A percentile compares a stretch with the other conserved stretches of the same genome.
phyloP scores from a whole-genome alignment of 257 asterid genomes.

The Solanum appendiculatum region DNA sequence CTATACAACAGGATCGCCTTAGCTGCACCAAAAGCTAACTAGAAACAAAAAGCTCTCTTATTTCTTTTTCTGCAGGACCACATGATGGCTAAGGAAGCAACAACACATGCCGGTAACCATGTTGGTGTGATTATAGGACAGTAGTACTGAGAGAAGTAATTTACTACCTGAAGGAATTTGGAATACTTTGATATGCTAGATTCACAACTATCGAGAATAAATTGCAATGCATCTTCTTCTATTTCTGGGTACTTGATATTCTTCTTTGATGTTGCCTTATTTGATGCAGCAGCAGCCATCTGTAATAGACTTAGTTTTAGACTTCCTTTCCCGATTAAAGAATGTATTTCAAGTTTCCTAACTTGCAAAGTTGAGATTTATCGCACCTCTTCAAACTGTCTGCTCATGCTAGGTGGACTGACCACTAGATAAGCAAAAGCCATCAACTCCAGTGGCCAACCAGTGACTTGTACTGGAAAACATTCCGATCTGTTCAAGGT shows the following conservation, averaged over 20 bases:
- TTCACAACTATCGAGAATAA: slow-evolving; percentile 67
- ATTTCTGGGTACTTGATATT: slow-evolving; percentile 50
- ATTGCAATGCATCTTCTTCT: slow-evolving; percentile 83
- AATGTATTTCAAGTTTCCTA: neutral
- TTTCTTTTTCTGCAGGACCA: neutral
- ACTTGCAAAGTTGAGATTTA: neutral
- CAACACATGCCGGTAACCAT: neutral
- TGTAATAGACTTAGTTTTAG: slow-evolving; percentile 7
- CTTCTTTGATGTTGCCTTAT: slow-evolving; percentile 50
- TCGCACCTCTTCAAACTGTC: slow-evolving; percentile 61
- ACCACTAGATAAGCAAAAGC: slow-evolving; percentile 89
- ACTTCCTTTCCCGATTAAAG: neutral
- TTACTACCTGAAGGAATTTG: slow-evolving; percentile 83
- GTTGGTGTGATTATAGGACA: neutral
- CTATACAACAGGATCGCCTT: neutral
- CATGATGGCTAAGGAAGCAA: neutral
- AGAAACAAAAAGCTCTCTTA: neutral
- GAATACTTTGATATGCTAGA: slow-evolving; percentile 74
- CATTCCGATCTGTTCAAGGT: slow-evolving; percentile 54
- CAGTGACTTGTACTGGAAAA: slow-evolving; percentile 79
- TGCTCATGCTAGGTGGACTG: slow-evolving; percentile 75
- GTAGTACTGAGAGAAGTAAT: neutral
- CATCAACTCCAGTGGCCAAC: slow-evolving; percentile 94
- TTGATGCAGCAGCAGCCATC: slow-evolving; percentile 96
- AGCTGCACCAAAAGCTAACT: neutral